phyloP scores from a whole-genome alignment of 169 alveolate genomes.

The Plasmodium fragile region DNA sequence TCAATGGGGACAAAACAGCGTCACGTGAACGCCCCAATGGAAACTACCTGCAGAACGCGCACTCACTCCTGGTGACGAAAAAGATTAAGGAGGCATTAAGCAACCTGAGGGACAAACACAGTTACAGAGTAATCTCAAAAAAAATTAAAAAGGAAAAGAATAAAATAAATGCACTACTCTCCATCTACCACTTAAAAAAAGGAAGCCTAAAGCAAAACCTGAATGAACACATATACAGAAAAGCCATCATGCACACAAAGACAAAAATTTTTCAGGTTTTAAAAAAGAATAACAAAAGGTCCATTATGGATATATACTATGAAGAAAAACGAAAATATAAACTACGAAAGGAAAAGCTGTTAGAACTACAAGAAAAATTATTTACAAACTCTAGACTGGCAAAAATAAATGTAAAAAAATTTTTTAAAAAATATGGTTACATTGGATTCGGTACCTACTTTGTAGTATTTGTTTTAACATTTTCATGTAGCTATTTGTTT shows the following conservation, averaged over 20 bases:
- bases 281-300: constrained; percentile 41
- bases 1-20: not conserved
- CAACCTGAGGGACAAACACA: constrained; percentile 25
- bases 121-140: constrained; percentile 41
- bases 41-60: constrained; percentile 23
- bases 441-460: constrained; percentile 63
- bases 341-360: constrained; percentile 55
- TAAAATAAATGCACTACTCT: constrained; percentile 16
- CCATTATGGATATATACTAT: constrained; percentile 44
- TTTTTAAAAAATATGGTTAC: constrained; percentile 63
- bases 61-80: constrained; percentile 44
- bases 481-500: constrained; percentile 32
- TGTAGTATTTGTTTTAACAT: constrained; percentile 35
- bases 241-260: constrained; percentile 43
- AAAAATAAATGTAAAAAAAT: constrained; percentile 38
- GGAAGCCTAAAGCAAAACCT: constrained; percentile 15
- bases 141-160: constrained; percentile 55
- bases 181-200: constrained; percentile 25
- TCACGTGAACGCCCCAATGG: not conserved
- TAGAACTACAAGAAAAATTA: constrained; percentile 26
- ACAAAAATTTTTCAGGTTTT: constrained; percentile 21
- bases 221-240: constrained; percentile 48
- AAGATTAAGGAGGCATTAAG: constrained; percentile 40
- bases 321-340: constrained; percentile 71
- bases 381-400: constrained; percentile 39